Evolutionary conservation across 768 basidiomycete species (phyloP), one percentile per base, ranked within the genome.

Genomic region (Tricholoma terreum): DNA sequence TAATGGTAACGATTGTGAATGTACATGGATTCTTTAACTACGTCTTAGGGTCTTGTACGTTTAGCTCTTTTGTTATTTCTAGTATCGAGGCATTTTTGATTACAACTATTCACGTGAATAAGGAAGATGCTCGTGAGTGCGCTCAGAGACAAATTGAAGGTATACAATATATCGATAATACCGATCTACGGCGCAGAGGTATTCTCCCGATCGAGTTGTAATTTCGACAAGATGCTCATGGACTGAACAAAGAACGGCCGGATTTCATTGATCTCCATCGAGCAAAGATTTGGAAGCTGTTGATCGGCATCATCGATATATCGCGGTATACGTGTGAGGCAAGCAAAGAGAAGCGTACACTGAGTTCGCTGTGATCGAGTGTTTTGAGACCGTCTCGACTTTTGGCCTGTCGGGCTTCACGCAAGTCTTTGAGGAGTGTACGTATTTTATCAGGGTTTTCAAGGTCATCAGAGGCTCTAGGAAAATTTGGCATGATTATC

Each of bases 201-300:
- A 42, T 69, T 68, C 58, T 58, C 48, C 7, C 71, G 71, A 9
- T 70, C 67, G n/a, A 92, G 76, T 58, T 87, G 84, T 0, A 49
- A 49, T 17, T 49, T 49, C n/a, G 46, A 27, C 46, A 49, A 31
- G 46, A 31, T 11, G 30, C 30, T 49, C 91, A 94, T 94, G 0
- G 92, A 83, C 61, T 85, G 85, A 33, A 89, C 77, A 65, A 95
- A 94, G 76, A 92, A 91, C 2, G 94, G 92, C 35, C 92, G 81
- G 63, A 96, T 89, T 69, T 96, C 94, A 74, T 94, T 93, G 73
- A 97, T 90, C 71, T 97, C 94, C 87, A 95, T 88, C 1, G 91
- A 84, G 58, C 85, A 89, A 17, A 96, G 75, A 61, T 94, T 90
- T 4, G 91, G 85, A 58, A 97, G 78, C 93, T 95, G 67, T 34